Base-by-base conservation (phyloP, 129 eudicot species). In the Ambrosia trifida region DNA sequence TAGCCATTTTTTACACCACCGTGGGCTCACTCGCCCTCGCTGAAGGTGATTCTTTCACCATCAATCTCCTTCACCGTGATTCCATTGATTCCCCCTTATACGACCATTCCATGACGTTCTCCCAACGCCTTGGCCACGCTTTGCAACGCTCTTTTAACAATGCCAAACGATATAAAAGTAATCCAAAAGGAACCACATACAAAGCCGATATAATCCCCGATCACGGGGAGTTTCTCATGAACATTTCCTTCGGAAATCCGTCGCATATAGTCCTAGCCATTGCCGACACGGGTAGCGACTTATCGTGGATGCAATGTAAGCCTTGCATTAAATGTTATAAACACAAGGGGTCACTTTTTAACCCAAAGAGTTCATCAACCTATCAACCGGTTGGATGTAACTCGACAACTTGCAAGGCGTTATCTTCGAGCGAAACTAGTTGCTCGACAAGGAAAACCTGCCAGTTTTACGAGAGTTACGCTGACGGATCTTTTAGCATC, bases 21-120 rank as follows among this genome's bases (percentile, higher is more conserved):
- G 16, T 17, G 30, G 24, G 50, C 17, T 49, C 63, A 41, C 59
- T 8, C n/a, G 35, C 68, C 47, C 11, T 10, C 19, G 24, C n/a
- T n/a, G n/a, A n/a, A n/a, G n/a, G 50, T 20, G 54, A 24, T 11
- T 45, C 63, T 13, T 49, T 81, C 51, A 76, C 38, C 52, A 28
- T 81, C 59, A 66, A 81, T 30, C 79, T 81, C 58, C 69, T 72
- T 10, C 79, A 81, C 18, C 82, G 82, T 2, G 85, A 81, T 49
- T 81, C 85, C 49, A 28, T 74, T 0, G 14, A 58, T 6, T 81
- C 85, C 5, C 85, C 85, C 19, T 72, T 81, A 40, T 72, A 81
- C 19, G 68, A 81, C 2, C 56, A 40, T 11, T 32, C 68, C 44
- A 38, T 50, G 35, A 47, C 58, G 33, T 69, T 40, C 43, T 66